Evolutionary conservation across 2,329 filamentous ascomycete genomes (phyloP), one percentile per base, ranked within the genome.

Genomic region (Fusarium nelsonii): DNA sequence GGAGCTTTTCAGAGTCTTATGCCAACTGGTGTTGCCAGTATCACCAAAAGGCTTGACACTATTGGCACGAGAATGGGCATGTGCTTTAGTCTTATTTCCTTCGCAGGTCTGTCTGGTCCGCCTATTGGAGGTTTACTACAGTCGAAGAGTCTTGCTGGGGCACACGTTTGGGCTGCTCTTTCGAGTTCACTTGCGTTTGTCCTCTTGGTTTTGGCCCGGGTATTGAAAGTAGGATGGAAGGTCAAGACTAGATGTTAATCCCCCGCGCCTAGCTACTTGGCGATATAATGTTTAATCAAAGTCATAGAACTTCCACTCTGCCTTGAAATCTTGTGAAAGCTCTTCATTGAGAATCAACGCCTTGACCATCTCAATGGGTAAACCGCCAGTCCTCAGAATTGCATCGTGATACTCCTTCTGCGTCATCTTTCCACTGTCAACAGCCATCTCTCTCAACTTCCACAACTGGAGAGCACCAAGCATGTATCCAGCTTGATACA

Each of bases 1-100:
- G 80, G 79, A 1, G 75, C 76, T 2, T 80, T 81, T n/a, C 81
- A 82, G 45, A 81, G 79, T 37, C 73, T 82, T 3, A 80, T 81
- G 59, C 77, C 81, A 0, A 80, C 81, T 1, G 76, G 76, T 0
- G 74, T 82, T 8, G 77, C 80, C 1, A 80, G 78, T 43, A 80
- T 82, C 11, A 82, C 81, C 0, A 75, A 75, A 15, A 70, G 75
- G 8, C 75, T 82, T 8, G 77, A 81, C 28, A 81, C 73, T 3
- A 74, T 81, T 2, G 81, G 81, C 0, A 81, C 80, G 2, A 72
- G 81, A 26, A 71, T 82, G 15, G 81, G 81, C 10, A 82, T 82
- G 80, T 79, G 77, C 1, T 82, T 82, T 12, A 77, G 71, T 43
- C 75, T 82, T 8, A 71, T 75, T 8, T 81, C 79, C 0, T 73